Conservation (phyloP, 1,139 yeast genomes). For the Magnusiomyces fungicola region DNA sequence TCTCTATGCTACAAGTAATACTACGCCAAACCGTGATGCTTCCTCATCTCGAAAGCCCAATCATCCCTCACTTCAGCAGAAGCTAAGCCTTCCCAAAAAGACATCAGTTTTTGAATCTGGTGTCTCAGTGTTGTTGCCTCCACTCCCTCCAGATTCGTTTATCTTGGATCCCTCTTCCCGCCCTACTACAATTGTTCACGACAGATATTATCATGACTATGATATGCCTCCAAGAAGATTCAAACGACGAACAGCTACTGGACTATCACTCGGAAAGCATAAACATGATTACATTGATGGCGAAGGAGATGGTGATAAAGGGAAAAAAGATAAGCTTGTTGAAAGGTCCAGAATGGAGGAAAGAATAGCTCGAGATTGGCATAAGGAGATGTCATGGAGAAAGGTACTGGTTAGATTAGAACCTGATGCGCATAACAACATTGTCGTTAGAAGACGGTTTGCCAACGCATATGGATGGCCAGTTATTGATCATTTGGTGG, state of each 20-base stretch:
- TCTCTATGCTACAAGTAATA: background rate
- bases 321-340: conserved; percentile 29
- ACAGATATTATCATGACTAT: conserved; percentile 57
- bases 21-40: background rate
- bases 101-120: conserved; percentile 81
- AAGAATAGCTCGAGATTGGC: conserved; percentile 83
- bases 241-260: conserved; percentile 22
- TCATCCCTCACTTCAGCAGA: background rate
- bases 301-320: conserved; percentile 8
- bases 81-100: conserved; percentile 45
- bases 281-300: background rate
- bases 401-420: conserved; percentile 78
- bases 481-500: conserved; percentile 72
- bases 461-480: conserved; percentile 97
- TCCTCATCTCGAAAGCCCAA: background rate
- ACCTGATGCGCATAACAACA: conserved; percentile 96
- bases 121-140: conserved; percentile 73
- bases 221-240: conserved; percentile 50
- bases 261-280: background rate
- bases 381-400: conserved; percentile 79
- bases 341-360: conserved; percentile 55
- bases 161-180: conserved; percentile 59
- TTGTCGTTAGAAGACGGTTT: conserved; percentile 79
- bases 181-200: conserved; percentile 62
- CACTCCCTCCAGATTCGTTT: conserved; percentile 65